Base-by-base conservation (phyloP, 2,329 filamentous ascomycete species). In the Aspergillus texensis region DNA sequence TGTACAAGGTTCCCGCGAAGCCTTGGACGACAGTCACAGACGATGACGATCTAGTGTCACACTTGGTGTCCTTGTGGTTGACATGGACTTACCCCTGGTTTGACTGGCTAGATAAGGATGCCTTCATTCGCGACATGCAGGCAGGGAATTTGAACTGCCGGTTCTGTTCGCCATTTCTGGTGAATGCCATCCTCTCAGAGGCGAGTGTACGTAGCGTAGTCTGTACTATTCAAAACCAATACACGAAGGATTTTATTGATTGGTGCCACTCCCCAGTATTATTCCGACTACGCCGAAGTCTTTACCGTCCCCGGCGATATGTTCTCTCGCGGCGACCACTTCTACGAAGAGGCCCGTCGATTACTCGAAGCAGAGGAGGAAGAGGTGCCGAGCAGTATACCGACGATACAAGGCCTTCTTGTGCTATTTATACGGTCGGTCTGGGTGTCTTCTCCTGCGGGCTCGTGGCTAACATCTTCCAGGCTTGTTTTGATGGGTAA, bases 21-120 rank as follows among this genome's bases (percentile, higher is more conserved):
- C 73, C 74, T 5, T 77, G 74, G 74, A 77, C 75, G n/a, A 71
- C 65, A 12, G 70, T 75, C 39, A 77, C 74, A 16, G 69, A 71
- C 48, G 74, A 76, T 54, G 72, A 72, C 19, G 68, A 71, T 46
- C 67, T 76, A 12, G 73, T 77, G 3, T 76, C 74, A 0, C 74
- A 77, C 45, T 59, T 78, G 41, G 60, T 77, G 2, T 76, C 75
- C 5, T 58, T 77, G 12, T 77, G 72, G 66, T 69, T 77, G 21
- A 75, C 75, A 9, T 77, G 75, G 75, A 70, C 66, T 24, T 71
- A 74, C 57, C 68, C 70, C 24, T 72, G 69, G 54, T 67, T 71
- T 10, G 66, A 74, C 58, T 75, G 72, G 71, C 62, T 78, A 39
- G 72, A 78, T 43, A 65, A 67, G 19, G 70, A 73, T 30, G 39